These are phyloP conservation scores for Helminthosporium solani DNA, from an alignment of 2,329 filamentous ascomycete genomes.

Conservation along the genomic window DNA sequence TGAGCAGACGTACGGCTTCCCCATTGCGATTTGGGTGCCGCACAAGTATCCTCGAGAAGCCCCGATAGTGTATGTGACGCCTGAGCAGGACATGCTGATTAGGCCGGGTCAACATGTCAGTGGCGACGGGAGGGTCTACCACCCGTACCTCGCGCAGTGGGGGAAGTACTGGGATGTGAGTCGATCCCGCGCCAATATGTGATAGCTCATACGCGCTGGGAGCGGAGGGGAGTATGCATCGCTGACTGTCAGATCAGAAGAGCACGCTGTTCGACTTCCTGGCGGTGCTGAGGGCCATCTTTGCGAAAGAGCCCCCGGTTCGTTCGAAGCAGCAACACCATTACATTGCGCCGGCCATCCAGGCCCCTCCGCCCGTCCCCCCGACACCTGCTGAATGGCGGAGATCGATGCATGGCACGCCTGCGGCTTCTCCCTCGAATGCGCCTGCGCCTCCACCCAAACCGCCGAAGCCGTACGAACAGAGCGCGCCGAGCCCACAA, in stretches of 20 bases:
- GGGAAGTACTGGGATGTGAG: slow-evolving; percentile 84
- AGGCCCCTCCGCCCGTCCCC: slow-evolving; percentile 54
- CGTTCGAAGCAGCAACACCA: slow-evolving; percentile 62
- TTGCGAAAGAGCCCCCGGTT: slow-evolving; percentile 92
- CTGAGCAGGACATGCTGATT: slow-evolving; percentile 84
- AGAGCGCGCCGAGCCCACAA: slow-evolving; percentile 24
- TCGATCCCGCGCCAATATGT: no score
- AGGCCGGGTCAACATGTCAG: slow-evolving; percentile 93
- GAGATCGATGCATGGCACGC: slow-evolving; percentile 32
- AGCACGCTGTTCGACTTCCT: slow-evolving; percentile 82
- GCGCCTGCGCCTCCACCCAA: slow-evolving; percentile 47
- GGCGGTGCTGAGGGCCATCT: slow-evolving; percentile 78
- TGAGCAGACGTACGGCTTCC: slow-evolving; percentile 86
- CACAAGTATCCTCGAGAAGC: slow-evolving; percentile 84
- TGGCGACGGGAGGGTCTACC: slow-evolving; percentile 88
- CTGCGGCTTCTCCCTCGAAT: slow-evolving; percentile 34
- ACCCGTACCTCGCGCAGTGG: slow-evolving; percentile 93
- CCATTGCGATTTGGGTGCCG: slow-evolving; percentile 89
- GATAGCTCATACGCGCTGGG: slow-evolving; percentile 5
- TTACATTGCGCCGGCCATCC: slow-evolving; percentile 29
- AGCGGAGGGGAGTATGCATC: background rate
- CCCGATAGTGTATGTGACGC: slow-evolving; percentile 85
- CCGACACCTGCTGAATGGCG: slow-evolving; percentile 65
- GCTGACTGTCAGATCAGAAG: slow-evolving; percentile 56
- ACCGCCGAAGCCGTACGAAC: slow-evolving; percentile 47